These are phyloP conservation scores for Chenopodium berlandieri DNA, from an alignment of 148 eudicot species.

Conservation along the genomic window DNA sequence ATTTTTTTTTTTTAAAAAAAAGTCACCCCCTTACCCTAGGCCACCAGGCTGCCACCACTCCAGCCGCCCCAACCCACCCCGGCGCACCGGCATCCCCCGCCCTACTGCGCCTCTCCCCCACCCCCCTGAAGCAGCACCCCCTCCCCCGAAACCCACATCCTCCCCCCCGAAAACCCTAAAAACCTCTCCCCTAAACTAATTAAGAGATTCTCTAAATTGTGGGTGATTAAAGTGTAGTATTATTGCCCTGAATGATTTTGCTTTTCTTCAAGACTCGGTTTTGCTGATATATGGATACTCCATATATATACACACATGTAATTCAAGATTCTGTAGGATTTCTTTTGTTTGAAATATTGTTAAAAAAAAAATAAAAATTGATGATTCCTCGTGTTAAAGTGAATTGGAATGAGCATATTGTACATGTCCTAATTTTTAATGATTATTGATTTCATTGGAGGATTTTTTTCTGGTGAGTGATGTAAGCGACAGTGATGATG, in stretches of 20 bases:
- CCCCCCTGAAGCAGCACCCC: too few relatives aligned
- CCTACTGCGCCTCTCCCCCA: too few relatives aligned
- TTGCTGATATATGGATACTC: not conserved
- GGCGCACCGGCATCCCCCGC: too few relatives aligned
- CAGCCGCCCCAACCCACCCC: too few relatives aligned
- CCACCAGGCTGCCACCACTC: too few relatives aligned
- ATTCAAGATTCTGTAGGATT: too few relatives aligned
- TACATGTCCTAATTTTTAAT: not conserved
- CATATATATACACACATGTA: too few relatives aligned
- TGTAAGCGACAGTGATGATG: constrained; percentile 46
- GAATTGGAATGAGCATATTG: not conserved
- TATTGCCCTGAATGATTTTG: not conserved
- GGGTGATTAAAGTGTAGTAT: not conserved
- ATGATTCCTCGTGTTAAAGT: not conserved
- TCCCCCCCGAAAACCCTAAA: too few relatives aligned
- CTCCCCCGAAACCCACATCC: too few relatives aligned
- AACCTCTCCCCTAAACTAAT: not conserved
- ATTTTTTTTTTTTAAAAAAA: too few relatives aligned
- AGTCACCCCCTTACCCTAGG: too few relatives aligned
- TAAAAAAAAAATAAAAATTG: not conserved
- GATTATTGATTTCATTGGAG: constrained; percentile 10
- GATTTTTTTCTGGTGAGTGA: constrained; percentile 36
- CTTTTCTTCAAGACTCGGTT: not conserved
- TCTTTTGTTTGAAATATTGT: too few relatives aligned
- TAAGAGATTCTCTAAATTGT: not conserved